A percentile compares a stretch with the other conserved stretches of the same genome.
Evolutionary conservation across 148 eudicot genomes (phyloP).

Genomic region (Rheum nobile): DNA sequence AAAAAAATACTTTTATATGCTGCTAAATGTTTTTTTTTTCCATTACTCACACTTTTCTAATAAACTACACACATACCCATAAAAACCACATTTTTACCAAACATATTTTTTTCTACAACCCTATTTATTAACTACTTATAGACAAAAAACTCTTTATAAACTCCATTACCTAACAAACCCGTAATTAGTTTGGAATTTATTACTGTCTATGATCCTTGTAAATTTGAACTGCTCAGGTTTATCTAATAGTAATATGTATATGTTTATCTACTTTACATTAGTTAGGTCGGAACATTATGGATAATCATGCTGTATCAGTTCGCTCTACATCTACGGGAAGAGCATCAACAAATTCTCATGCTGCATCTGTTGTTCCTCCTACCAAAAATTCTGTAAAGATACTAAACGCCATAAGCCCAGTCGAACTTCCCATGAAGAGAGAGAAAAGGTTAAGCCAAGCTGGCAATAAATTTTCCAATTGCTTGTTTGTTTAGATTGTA

Average conservation of each 20-base stretch:
- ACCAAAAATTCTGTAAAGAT: slow-evolving; percentile 42
- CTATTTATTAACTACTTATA: too few relatives aligned
- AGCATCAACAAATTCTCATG: slow-evolving; percentile 61
- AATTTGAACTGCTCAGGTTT: not conserved
- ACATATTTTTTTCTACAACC: too few relatives aligned
- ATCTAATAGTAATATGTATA: not conserved
- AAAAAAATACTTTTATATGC: too few relatives aligned
- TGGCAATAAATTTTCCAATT: not conserved
- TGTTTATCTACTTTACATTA: slow-evolving; percentile 19
- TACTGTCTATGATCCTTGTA: not conserved
- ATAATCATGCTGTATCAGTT: slow-evolving; percentile 43
- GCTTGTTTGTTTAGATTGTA: not conserved
- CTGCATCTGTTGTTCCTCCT: slow-evolving; percentile 39
- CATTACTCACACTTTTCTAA: too few relatives aligned
- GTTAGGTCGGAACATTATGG: slow-evolving; percentile 93
- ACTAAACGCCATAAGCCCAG: slow-evolving; percentile 48
- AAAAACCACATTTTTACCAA: too few relatives aligned
- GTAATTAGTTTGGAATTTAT: not conserved
- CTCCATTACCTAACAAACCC: too few relatives aligned
- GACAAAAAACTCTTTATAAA: too few relatives aligned
- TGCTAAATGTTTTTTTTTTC: too few relatives aligned
- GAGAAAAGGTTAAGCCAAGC: slow-evolving; percentile 50
- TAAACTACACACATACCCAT: too few relatives aligned
- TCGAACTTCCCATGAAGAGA: slow-evolving; percentile 64
- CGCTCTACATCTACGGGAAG: slow-evolving; percentile 98